phyloP scores from a whole-genome alignment of 2,329 filamentous ascomycete genomes.

The Rhynchosporium agropyri region DNA sequence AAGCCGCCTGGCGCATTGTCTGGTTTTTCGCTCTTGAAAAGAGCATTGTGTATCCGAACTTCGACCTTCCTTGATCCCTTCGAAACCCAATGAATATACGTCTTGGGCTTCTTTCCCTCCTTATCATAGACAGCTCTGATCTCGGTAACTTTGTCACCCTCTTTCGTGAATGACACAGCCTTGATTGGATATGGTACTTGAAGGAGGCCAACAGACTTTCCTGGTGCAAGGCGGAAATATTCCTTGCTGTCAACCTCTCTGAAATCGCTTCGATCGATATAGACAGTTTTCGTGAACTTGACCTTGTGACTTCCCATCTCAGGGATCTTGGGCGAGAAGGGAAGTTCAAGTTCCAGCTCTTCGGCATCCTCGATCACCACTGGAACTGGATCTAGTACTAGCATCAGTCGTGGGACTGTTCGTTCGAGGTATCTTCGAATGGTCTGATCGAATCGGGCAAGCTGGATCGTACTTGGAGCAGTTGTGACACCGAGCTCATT shows the following conservation, averaged over 20 bases:
- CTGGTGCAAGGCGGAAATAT: constrained; percentile 78
- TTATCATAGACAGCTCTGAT: constrained; percentile 71
- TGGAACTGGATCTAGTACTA: constrained; percentile 82
- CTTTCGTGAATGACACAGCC: constrained; percentile 70
- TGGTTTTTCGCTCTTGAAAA: constrained; percentile 88
- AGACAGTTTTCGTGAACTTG: constrained; percentile 74
- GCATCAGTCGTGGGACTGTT: constrained; percentile 85
- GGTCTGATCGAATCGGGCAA: constrained; percentile 79
- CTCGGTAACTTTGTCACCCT: constrained; percentile 61
- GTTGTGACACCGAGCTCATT: constrained; percentile 92
- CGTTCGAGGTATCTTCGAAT: constrained; percentile 85
- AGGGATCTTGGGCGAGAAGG: constrained; percentile 82
- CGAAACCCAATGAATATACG: constrained; percentile 89
- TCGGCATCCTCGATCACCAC: constrained; percentile 80
- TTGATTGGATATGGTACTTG: constrained; percentile 71
- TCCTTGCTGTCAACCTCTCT: constrained; percentile 70
- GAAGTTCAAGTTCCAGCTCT: constrained; percentile 69
- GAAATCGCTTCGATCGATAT: constrained; percentile 83
- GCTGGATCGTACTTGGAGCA: constrained; percentile 75
- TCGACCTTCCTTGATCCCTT: constrained; percentile 70
- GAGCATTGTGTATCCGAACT: constrained; percentile 75
- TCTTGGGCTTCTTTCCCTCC: constrained; percentile 73
- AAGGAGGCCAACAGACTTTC: constrained; percentile 73
- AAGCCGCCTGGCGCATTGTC: constrained; percentile 78
- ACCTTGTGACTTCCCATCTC: constrained; percentile 63